Evolutionary conservation across 352 stramenopile species (phyloP), one percentile per base, ranked within the genome.

Genomic region (Globisporangium polare): DNA sequence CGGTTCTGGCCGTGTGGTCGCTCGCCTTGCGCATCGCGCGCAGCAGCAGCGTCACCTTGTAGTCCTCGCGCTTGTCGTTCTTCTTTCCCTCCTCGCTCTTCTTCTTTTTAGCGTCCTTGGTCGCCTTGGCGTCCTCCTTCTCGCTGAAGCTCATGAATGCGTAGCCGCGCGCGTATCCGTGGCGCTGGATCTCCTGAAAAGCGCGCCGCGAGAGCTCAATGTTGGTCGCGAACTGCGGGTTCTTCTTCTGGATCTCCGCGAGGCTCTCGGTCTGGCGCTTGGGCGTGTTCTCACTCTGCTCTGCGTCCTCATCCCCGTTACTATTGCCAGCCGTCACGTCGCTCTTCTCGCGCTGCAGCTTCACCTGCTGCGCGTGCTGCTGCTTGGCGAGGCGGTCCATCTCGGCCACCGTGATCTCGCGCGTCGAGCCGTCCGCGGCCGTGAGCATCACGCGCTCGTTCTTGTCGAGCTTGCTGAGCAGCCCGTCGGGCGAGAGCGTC

Each of bases 111-210:
- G 17, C 3, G 1, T 15, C 24, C 49, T 37, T 43, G 3, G 37
- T 6, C 13, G 17, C 6, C 15, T 62, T 42, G 64, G 22, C 26
- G 22, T 55, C 51, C 3, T 75, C 72, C 53, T 80, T 63, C 49
- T 90, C 77, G 29, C 69, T 88, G 47, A 89, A 91, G 55, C 82
- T 69, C 33, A 68, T 22, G 57, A 89, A 75, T 10, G 54, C 31
- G 63, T 83, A 88, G 5, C 74, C 77, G 26, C 67, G 72, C 3
- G 82, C 82, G 61, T 88, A 86, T 7, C 82, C 79, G 59, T 82
- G 75, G 18, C 70, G 68, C 65, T 89, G 75, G 12, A 91, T 67
- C 62, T 80, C 76, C 24, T 35, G 55, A 49, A 91, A 88, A 33
- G 74, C 75, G 24, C 73, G 67, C 57, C 68, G 45, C 2, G 79